Conservation (phyloP, 2,329 filamentous ascomycete species). For the Apiospora kogelbergensis region DNA sequence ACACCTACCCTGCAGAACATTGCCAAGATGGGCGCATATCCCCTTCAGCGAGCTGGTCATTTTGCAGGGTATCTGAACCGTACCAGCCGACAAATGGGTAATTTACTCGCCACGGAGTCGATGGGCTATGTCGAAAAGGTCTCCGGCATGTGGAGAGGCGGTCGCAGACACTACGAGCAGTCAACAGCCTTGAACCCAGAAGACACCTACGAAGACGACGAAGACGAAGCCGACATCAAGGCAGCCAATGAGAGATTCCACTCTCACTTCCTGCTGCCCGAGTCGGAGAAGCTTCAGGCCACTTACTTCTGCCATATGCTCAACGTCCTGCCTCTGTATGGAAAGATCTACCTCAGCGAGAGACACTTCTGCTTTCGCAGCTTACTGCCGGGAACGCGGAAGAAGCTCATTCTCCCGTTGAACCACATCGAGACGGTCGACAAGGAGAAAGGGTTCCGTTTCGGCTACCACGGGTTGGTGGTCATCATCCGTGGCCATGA, state of each 20-base stretch:
- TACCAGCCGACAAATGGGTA: conserved; percentile 79
- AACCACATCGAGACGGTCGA: conserved; percentile 90
- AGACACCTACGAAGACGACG: conserved; percentile 52
- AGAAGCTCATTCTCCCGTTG: conserved; percentile 87
- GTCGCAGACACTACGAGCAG: conserved; percentile 82
- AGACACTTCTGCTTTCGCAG: conserved; percentile 91
- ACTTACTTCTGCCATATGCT: conserved; percentile 93
- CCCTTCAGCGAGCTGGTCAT: conserved; percentile 78
- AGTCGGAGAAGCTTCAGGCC: conserved; percentile 78
- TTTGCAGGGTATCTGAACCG: conserved; percentile 81
- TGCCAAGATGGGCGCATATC: conserved; percentile 67
- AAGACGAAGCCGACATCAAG: conserved; percentile 60
- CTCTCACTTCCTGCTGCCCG: conserved; percentile 85
- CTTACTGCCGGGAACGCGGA: conserved; percentile 82
- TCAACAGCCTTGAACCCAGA: conserved; percentile 51
- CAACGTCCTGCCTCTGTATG: conserved; percentile 86
- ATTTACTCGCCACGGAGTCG: conserved; percentile 80
- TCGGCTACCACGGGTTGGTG: conserved; percentile 87
- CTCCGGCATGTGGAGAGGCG: conserved; percentile 94
- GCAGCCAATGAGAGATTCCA: conserved; percentile 79
- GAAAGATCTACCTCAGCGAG: conserved; percentile 93
- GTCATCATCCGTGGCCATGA: conserved; percentile 93
- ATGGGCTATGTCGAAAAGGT: conserved; percentile 98
- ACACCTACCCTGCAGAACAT: conserved; percentile 52
- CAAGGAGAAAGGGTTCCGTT: conserved; percentile 92